phyloP scores from a whole-genome alignment of 768 basidiomycete genomes.

The Agrocybe pediades region DNA sequence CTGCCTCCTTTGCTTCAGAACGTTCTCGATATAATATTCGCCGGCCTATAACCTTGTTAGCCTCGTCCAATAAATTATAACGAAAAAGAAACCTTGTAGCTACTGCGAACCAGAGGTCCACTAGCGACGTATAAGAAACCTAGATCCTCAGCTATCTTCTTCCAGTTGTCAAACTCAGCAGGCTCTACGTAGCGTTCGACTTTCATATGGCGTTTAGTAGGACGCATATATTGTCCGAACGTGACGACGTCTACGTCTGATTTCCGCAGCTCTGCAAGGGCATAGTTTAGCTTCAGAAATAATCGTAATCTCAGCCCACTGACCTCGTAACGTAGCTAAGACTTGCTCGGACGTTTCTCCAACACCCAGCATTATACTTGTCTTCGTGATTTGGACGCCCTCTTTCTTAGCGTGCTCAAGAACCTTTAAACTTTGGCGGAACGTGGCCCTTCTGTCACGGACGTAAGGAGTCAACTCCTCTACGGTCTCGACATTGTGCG shows the following conservation, averaged over 20 bases:
- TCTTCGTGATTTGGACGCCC: slow-evolving; percentile 91
- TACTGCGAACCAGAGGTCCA: slow-evolving; percentile 93
- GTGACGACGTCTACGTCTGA: slow-evolving; percentile 95
- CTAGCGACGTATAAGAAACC: slow-evolving; percentile 98
- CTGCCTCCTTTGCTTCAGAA: slow-evolving; percentile 66
- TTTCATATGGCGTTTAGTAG: slow-evolving; percentile 99
- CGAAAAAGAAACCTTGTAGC: slow-evolving; percentile 81
- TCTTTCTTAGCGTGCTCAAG: slow-evolving; percentile 82
- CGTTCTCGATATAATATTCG: slow-evolving; percentile 93
- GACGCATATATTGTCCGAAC: slow-evolving; percentile 99
- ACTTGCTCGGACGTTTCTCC: slow-evolving; percentile 89
- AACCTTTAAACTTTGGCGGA: slow-evolving; percentile 81
- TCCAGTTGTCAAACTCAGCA: slow-evolving; percentile 92
- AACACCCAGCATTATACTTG: slow-evolving; percentile 97
- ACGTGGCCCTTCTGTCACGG: slow-evolving; percentile 91
- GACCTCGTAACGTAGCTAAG: slow-evolving; percentile 80
- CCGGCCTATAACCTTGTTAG: slow-evolving; percentile 66
- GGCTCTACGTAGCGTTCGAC: slow-evolving; percentile 96
- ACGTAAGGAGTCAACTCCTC: slow-evolving; percentile 94
- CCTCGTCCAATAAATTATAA: slow-evolving; percentile 2
- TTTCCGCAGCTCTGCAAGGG: slow-evolving; percentile 76
- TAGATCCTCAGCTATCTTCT: slow-evolving; percentile 84
- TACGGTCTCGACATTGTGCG: slow-evolving; percentile 97
- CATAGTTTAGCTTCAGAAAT: slow-evolving; percentile 2
- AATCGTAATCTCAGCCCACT: slow-evolving; percentile 17